phyloP scores from a whole-genome alignment of 2,329 filamentous ascomycete genomes.

The Colletotrichum lini region DNA sequence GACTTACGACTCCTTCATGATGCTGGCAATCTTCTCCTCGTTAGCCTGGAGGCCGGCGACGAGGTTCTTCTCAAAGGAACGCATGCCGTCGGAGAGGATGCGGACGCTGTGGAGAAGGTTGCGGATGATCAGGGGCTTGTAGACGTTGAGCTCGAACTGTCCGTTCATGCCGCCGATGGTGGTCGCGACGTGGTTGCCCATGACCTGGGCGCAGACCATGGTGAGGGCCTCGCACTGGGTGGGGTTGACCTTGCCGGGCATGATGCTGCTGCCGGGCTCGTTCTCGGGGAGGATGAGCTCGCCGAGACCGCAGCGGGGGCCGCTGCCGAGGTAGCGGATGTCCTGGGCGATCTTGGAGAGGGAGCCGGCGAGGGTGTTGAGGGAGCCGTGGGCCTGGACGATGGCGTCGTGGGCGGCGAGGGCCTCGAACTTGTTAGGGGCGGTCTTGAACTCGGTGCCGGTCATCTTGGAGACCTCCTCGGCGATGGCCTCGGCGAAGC shows the following conservation, averaged over 20 bases:
- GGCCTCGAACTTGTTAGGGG: conserved; percentile 99
- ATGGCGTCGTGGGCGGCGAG: conserved; percentile 96
- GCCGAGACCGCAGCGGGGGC: conserved; percentile 94
- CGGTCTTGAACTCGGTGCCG: conserved; percentile 92
- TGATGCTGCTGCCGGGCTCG: conserved; percentile 97
- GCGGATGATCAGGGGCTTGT: conserved; percentile 96
- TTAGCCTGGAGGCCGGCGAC: conserved; percentile 91
- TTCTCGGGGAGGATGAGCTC: conserved; percentile 97
- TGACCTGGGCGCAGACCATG: conserved; percentile 97
- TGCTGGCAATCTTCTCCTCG: conserved; percentile 89
- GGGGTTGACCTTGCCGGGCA: conserved; percentile 99
- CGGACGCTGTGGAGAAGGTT: conserved; percentile 94
- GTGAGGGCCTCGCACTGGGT: conserved; percentile 98
- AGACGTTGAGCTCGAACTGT: conserved; percentile 99
- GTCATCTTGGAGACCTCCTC: conserved; percentile 93
- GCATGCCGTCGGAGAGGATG: conserved; percentile 92
- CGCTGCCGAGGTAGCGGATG: conserved; percentile 95
- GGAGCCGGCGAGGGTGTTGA: conserved; percentile 93
- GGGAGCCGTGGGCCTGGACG: conserved; percentile 91
- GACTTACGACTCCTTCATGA: conserved; percentile 93
- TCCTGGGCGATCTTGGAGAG: conserved; percentile 99
- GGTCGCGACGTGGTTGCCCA: conserved; percentile 95
- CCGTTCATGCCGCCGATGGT: conserved; percentile 97
- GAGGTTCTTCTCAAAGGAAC: conserved; percentile 94
- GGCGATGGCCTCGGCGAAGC: conserved; percentile 94